Evolutionary conservation across 805 yeast genomes (phyloP).

Genomic region (Nematodospora valgi): DNA sequence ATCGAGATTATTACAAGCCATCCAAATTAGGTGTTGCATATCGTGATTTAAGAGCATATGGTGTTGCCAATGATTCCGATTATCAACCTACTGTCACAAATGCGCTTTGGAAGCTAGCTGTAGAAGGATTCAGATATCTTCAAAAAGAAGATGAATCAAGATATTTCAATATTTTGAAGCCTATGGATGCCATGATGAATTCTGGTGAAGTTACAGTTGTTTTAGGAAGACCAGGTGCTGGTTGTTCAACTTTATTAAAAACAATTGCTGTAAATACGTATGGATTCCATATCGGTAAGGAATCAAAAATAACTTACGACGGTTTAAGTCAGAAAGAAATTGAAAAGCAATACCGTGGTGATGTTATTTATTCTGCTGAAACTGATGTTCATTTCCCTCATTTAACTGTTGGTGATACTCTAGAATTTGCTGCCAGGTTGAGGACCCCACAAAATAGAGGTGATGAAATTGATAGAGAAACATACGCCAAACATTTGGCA

Average conservation of each 20-base stretch:
- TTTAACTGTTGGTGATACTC: constrained; percentile 53
- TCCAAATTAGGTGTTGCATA: constrained; percentile 58
- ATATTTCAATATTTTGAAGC: constrained; percentile 30
- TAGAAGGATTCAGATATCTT: constrained; percentile 15
- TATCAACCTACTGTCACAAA: constrained; percentile 60
- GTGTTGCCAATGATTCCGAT: constrained; percentile 66
- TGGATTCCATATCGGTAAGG: constrained; percentile 33
- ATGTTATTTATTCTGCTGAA: constrained; percentile 47
- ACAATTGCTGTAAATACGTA: constrained; percentile 36
- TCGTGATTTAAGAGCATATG: constrained; percentile 56
- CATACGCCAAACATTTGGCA: constrained; percentile 39
- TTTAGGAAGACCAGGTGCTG: constrained; percentile 42
- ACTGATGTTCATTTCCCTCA: constrained; percentile 56
- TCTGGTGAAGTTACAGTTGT: constrained; percentile 42
- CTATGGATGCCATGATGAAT: constrained; percentile 32
- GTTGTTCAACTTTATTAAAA: constrained; percentile 39
- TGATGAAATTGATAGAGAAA: constrained; percentile 31
- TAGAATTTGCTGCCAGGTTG: constrained; percentile 52
- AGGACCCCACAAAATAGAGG: constrained; percentile 42
- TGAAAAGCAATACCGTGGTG: constrained; percentile 30
- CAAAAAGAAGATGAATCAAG: constrained; percentile 20
- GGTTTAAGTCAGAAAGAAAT: constrained; percentile 31
- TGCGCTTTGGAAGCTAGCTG: constrained; percentile 24
- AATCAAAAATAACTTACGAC: constrained; percentile 31
- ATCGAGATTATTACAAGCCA: constrained; percentile 63